Evolutionary conservation across 2,329 filamentous ascomycete genomes (phyloP).

Genomic region (Pseudocercospora fuligena): DNA sequence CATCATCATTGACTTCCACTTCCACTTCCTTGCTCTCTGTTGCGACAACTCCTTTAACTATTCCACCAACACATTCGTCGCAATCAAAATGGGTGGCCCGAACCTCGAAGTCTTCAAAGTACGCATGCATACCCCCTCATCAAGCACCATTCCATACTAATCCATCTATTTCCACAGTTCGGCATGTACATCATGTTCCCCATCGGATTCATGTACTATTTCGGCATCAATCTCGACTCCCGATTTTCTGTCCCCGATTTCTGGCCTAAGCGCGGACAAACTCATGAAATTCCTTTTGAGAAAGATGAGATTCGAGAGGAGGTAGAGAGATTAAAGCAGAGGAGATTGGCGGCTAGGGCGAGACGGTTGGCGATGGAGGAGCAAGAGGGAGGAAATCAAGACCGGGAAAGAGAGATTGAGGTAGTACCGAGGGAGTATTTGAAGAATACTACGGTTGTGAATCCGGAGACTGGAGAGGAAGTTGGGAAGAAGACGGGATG

Average conservation of each 20-base stretch:
- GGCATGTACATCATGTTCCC: conserved; percentile 99
- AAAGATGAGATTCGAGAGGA: conserved; percentile 83
- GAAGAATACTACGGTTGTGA: conserved; percentile 5
- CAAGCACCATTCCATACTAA: neutral
- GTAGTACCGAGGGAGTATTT: conserved; percentile 16
- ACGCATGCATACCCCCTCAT: conserved; percentile 20
- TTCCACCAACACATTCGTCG: neutral
- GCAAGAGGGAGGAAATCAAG: conserved; percentile 32
- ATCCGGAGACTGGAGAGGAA: neutral
- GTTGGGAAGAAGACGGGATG: conserved; percentile 18
- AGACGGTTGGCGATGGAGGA: conserved; percentile 50
- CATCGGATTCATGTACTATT: conserved; percentile 99
- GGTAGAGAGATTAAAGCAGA: conserved; percentile 69
- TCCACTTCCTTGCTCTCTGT: neutral
- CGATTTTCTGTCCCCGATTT: conserved; percentile 88
- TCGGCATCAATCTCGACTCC: conserved; percentile 94
- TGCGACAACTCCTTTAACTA: neutral
- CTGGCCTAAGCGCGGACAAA: conserved; percentile 84
- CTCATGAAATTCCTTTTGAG: conserved; percentile 76
- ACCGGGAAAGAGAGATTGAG: conserved; percentile 16
- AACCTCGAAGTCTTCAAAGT: conserved; percentile 98
- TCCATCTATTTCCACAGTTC: conserved; percentile 64
- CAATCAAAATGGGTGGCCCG: conserved; percentile 70
- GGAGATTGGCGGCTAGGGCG: conserved; percentile 53
- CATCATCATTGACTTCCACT: conserved; percentile 19